A percentile compares a stretch with the other conserved stretches of the same genome.
These are phyloP conservation scores for Serendipita sp. DNA, from an alignment of 768 basidiomycete genomes.

Conservation along the genomic window DNA sequence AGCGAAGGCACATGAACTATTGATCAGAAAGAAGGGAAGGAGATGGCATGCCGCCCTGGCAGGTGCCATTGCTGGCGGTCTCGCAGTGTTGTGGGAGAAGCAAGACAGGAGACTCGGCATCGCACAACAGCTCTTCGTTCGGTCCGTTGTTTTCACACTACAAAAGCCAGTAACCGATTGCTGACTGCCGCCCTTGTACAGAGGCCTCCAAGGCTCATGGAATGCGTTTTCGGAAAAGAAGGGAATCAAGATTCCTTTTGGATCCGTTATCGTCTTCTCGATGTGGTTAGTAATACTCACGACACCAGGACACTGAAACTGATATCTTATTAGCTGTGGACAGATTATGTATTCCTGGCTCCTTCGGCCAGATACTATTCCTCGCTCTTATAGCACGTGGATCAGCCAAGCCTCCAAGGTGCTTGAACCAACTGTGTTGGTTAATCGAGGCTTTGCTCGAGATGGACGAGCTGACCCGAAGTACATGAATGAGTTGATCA, in stretches of 20 bases:
- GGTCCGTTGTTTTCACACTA: conserved; percentile 29
- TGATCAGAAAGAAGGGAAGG: conserved; percentile 49
- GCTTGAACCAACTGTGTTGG: conserved; percentile 36
- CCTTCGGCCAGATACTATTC: conserved; percentile 67
- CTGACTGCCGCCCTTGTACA: conserved; percentile 15
- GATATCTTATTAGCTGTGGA: conserved; percentile 35
- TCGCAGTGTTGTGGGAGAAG: conserved; percentile 68
- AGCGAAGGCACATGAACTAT: conserved; percentile 43
- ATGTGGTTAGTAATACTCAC: conserved; percentile 34
- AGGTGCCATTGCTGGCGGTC: conserved; percentile 54
- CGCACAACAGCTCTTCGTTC: conserved; percentile 78
- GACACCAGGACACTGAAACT: not conserved
- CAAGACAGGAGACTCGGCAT: conserved; percentile 44
- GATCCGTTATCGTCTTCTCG: conserved; percentile 67
- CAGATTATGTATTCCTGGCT: conserved; percentile 77
- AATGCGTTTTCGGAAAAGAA: conserved; percentile 57
- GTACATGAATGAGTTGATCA: conserved; percentile 40
- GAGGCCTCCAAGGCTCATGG: conserved; percentile 81
- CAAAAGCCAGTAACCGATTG: not conserved
- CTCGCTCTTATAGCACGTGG: conserved; percentile 63
- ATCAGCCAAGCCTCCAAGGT: conserved; percentile 54
- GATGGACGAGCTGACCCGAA: conserved; percentile 36
- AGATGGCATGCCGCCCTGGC: conserved; percentile 71
- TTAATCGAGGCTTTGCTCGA: conserved; percentile 46
- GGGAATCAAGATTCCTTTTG: conserved; percentile 60